These are phyloP conservation scores for Fistulifera solaris DNA, from an alignment of 108 stramenopile species.

Conservation along the genomic window DNA sequence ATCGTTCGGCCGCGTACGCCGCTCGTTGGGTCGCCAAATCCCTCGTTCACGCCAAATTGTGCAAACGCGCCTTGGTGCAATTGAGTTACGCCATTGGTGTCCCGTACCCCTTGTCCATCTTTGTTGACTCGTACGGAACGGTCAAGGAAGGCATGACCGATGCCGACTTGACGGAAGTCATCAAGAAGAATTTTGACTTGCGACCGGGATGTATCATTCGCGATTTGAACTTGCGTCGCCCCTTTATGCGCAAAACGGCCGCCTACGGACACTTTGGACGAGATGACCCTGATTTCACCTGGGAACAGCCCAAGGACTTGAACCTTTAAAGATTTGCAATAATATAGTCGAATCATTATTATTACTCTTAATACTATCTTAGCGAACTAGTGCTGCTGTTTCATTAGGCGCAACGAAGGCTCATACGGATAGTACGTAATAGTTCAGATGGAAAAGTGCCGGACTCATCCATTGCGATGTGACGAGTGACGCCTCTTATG, in stretches of 20 bases:
- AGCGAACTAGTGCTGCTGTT: no score
- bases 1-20: slow-evolving; percentile 93
- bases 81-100: slow-evolving; percentile 95
- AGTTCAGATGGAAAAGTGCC: no score
- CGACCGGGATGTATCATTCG: slow-evolving; percentile 93
- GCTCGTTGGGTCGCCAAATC: slow-evolving; percentile 97
- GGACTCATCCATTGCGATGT: no score
- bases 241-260: slow-evolving; percentile 94
- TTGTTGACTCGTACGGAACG: slow-evolving; percentile 94
- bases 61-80: slow-evolving; percentile 90
- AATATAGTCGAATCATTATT: no score
- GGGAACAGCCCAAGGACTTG: slow-evolving; percentile 88
- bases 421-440: no score
- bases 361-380: no score
- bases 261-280: slow-evolving; percentile 98
- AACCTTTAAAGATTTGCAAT: slow-evolving; percentile 32
- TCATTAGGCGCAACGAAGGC: no score
- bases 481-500: no score
- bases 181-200: slow-evolving; percentile 95
- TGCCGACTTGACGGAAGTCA: slow-evolving; percentile 78
- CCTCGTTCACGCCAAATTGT: slow-evolving; percentile 86
- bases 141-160: slow-evolving; percentile 91
- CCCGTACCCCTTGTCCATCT: slow-evolving; percentile 88
- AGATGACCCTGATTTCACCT: slow-evolving; percentile 93
- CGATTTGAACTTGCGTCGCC: slow-evolving; percentile 86